Evolutionary conservation across 1,284 basidiomycete species (phyloP), one percentile per base, ranked within the genome.

Genomic region (Cerrena zonata): DNA sequence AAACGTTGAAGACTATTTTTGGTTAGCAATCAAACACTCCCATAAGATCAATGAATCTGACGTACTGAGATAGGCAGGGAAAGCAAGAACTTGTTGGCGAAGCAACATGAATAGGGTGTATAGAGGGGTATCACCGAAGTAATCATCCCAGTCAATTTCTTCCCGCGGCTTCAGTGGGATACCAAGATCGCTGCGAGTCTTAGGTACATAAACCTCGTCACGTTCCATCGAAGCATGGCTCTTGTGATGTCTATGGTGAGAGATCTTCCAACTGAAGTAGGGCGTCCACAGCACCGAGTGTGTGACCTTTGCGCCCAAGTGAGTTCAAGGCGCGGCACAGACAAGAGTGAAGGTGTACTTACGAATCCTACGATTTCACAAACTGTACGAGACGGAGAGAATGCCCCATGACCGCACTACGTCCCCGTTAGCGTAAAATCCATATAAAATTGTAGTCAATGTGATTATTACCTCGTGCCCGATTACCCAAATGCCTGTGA

Each of bases 41-140:
- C 22, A 5, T 21, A 30, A 3, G 24, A 18, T 30, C 42, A 22
- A 10, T 3, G 4, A 24, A 19, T 22, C 36, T 13, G 10, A 65
- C 70, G 62, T 63, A 73, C 74, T 64, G 50, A 89, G 80, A 69
- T 89, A 90, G 52, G 80, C 77, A 15, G 75, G 78, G 68, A 88
- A 91, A 2, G 89, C 90, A 19, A 88, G 74, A 11, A 89, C 71
- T 68, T 94, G 91, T 58, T 78, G 76, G 15, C 75, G 69, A 47
- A 80, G 58, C 39, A 80, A 67, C 69, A 73, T 76, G 57, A 66
- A 73, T 5, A 81, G 62, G 0, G 79, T 82, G 56, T 77, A 82
- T 38, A 84, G 64, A 0, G 80, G 80, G 1, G 80, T 80, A 51
- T 84, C 80, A 39, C 77, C 78, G 43, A 82, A 70, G 38, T 77